These are phyloP conservation scores for Penicillium lagena DNA, from an alignment of 495 filamentous ascomycete genomes.

Conservation along the genomic window DNA sequence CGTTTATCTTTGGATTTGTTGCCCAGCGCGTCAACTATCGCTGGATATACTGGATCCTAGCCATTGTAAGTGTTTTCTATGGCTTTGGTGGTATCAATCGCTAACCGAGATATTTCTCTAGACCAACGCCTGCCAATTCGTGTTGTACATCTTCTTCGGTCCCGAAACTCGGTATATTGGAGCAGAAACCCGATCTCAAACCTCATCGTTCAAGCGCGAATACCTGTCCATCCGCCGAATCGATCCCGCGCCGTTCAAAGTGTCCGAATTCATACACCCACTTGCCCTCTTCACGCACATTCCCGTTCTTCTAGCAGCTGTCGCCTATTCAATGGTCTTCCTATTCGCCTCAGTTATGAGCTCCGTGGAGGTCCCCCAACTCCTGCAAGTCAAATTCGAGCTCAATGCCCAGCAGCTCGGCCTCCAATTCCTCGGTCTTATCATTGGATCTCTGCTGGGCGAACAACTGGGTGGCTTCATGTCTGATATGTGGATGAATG, in stretches of 20 bases:
- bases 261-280: slow-evolving; percentile 42
- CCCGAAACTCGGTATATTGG: slow-evolving; percentile 51
- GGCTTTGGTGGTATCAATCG: not conserved
- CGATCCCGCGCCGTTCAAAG: slow-evolving; percentile 38
- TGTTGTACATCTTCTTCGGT: slow-evolving; percentile 50
- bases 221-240: slow-evolving; percentile 42
- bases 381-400: slow-evolving; percentile 43
- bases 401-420: slow-evolving; percentile 48
- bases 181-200: slow-evolving; percentile 11
- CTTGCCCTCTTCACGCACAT: slow-evolving; percentile 34
- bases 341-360: slow-evolving; percentile 38
- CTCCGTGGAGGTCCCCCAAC: slow-evolving; percentile 49
- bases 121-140: slow-evolving; percentile 47
- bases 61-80: slow-evolving; percentile 31
- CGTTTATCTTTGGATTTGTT: slow-evolving; percentile 46
- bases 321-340: slow-evolving; percentile 49
- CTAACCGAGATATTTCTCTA: slow-evolving; percentile 10
- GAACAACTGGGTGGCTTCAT: slow-evolving; percentile 47
- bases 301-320: slow-evolving; percentile 39
- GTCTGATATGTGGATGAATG: slow-evolving; percentile 49
- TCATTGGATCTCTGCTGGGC: slow-evolving; percentile 48
- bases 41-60: slow-evolving; percentile 37
- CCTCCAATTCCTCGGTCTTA: slow-evolving; percentile 46
- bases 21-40: slow-evolving; percentile 34
- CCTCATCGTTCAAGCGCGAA: slow-evolving; percentile 32